A percentile compares a stretch with the other conserved stretches of the same genome.
Conservation (phyloP, 2,329 filamentous ascomycete genomes). For the Cercospora sp. region DNA sequence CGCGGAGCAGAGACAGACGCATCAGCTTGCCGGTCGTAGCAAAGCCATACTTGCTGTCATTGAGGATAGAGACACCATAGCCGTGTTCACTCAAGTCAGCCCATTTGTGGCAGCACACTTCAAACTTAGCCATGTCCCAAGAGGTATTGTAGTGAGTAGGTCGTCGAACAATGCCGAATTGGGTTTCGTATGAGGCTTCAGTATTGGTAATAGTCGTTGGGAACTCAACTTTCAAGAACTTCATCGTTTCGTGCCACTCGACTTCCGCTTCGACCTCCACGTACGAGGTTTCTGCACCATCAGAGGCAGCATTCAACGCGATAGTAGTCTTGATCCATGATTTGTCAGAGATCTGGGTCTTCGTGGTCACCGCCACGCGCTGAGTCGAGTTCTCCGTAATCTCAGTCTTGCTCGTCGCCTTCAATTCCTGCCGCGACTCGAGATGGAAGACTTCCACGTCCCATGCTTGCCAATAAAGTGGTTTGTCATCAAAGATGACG, state of each 20-base stretch:
- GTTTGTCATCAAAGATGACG: conserved; percentile 96
- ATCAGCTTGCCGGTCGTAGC: conserved; percentile 86
- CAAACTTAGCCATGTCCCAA: conserved; percentile 98
- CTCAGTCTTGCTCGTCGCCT: conserved; percentile 62
- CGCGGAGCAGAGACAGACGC: conserved; percentile 81
- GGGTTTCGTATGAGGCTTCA: conserved; percentile 92
- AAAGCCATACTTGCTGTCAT: conserved; percentile 95
- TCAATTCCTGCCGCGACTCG: conserved; percentile 76
- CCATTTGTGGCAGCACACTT: conserved; percentile 94
- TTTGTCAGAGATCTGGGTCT: conserved; percentile 82
- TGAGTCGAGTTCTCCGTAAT: conserved; percentile 72
- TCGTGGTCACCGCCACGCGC: conserved; percentile 77
- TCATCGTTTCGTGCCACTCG: conserved; percentile 97
- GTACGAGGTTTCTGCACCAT: conserved; percentile 62
- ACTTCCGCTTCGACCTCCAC: conserved; percentile 82
- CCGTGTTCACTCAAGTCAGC: conserved; percentile 85
- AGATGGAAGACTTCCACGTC: conserved; percentile 97
- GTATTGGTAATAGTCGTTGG: conserved; percentile 88
- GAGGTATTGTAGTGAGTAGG: conserved; percentile 98
- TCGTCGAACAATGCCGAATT: conserved; percentile 82
- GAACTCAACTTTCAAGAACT: conserved; percentile 98
- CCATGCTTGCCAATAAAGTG: conserved; percentile 96
- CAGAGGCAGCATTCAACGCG: conserved; percentile 69
- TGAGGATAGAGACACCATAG: conserved; percentile 89
- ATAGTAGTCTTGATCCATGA: conserved; percentile 87